Base-by-base conservation (phyloP, 176 grass and related monocot species). In the Eleusine indica region DNA sequence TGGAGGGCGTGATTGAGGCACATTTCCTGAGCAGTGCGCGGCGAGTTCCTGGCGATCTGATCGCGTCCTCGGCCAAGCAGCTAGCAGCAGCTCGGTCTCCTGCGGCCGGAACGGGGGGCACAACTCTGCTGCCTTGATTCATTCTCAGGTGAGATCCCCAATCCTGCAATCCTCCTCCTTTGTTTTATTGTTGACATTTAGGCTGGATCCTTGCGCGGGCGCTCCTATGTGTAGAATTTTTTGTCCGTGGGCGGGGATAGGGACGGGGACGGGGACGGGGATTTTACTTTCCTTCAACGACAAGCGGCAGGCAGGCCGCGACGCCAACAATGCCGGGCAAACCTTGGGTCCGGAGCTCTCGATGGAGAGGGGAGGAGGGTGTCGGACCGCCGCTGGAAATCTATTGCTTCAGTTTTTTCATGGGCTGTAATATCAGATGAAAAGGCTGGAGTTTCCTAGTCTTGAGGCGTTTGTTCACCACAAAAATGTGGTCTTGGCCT, bases 31-130 rank as follows among this genome's bases (percentile, higher is more conserved):
- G 5, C 5, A 73, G 37, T 3, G 3, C 21, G 1, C 54, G 88
- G 83, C 86, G 78, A 90, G 83, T 85, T 15, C 4, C 19, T 44
- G 66, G 44, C 44, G 72, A 89, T 85, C 87, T 72, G 72, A n/a
- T 29, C 16, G 13, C 46, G 25, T 52, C 49, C 49, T 16, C 49
- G 16, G 14, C 49, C 49, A 17, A 52, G 49, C 49, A 52, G 4
- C 14, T 52, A 16, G 1, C 14, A 16, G 14, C 49, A 2, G 49
- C 14, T 14, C 14, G 14, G 49, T 17, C 49, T 52, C 49, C 14
- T 4, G 49, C 49, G 49, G 49, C 49, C 49, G 14, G 49, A 52
- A 52, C 32, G 32, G 32, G 32, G 32, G 32, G 32, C 32, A 35
- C 32, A 35, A 35, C 49, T 11, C 53, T 60, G 57, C 21, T 9